These are phyloP conservation scores for Naematelia aurantialba DNA, from an alignment of 768 basidiomycete species.

Conservation along the genomic window DNA sequence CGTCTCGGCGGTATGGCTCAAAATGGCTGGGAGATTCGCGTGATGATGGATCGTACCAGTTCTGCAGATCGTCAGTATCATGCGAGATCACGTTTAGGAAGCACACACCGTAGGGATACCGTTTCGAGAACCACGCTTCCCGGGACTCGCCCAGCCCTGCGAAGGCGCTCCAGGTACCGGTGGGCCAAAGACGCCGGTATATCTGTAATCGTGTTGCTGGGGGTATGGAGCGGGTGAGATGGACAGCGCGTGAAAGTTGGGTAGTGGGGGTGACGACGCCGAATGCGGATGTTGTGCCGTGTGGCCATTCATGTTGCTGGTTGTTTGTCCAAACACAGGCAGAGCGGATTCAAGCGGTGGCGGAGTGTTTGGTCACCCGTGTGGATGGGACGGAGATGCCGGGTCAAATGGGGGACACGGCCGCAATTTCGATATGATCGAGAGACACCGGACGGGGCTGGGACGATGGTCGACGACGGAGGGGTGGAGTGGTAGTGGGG, in stretches of 20 bases:
- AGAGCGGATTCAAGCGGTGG: too few species aligned
- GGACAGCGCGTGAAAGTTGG: conserved; percentile 35
- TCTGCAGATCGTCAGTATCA: conserved; percentile 14
- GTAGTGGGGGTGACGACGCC: conserved; percentile 36
- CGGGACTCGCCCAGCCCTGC: conserved; percentile 28
- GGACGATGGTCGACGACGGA: not conserved
- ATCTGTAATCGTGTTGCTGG: conserved; percentile 22
- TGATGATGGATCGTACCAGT: conserved; percentile 38
- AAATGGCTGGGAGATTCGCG: conserved; percentile 35
- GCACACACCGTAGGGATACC: conserved; percentile 30
- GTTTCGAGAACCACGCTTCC: conserved; percentile 26
- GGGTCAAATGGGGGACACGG: too few species aligned
- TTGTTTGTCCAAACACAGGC: too few species aligned
- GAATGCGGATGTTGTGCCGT: conserved; percentile 1
- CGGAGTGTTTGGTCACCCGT: not conserved
- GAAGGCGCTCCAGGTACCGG: conserved; percentile 16
- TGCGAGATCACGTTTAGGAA: not conserved
- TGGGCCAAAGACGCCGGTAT: conserved; percentile 43
- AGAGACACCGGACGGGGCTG: not conserved
- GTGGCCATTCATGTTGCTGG: conserved; percentile 13
- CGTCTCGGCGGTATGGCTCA: conserved; percentile 35
- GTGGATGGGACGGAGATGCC: too few species aligned
- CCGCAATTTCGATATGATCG: not conserved
- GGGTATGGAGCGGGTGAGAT: conserved; percentile 29
- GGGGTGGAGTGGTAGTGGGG: not conserved